These are phyloP conservation scores for Triticum dicoccoides DNA, from an alignment of 176 grass and related monocot genomes.

Conservation along the genomic window DNA sequence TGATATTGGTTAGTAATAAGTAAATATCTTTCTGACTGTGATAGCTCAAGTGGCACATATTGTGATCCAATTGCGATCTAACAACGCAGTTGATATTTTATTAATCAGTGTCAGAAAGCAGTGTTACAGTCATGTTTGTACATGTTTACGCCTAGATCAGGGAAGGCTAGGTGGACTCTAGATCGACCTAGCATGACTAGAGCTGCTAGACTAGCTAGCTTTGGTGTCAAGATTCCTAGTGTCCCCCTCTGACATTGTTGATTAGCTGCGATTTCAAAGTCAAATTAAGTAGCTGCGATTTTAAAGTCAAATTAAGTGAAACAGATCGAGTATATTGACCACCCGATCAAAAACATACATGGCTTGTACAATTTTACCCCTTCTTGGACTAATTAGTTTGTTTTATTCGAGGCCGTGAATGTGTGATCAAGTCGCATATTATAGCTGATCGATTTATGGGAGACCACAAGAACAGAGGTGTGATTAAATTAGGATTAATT, in stretches of 20 bases:
- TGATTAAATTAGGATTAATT: too few species aligned
- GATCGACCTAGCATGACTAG: conserved; percentile 20
- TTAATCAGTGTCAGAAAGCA: neutral
- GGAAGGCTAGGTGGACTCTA: neutral
- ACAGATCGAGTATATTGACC: neutral
- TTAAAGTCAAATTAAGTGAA: neutral
- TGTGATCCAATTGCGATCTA: too few species aligned
- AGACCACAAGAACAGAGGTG: too few species aligned
- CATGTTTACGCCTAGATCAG: neutral
- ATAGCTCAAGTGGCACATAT: neutral
- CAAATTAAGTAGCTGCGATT: neutral
- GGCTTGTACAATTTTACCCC: neutral
- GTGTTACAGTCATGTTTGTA: neutral
- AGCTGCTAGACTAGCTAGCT: neutral
- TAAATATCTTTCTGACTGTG: neutral
- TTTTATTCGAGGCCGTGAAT: neutral
- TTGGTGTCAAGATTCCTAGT: conserved; percentile 35
- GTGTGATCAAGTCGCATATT: neutral
- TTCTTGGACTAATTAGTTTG: neutral
- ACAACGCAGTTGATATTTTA: neutral
- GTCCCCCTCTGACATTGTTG: neutral
- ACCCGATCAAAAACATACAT: neutral
- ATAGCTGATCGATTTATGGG: neutral
- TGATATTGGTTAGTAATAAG: neutral
- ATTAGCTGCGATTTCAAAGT: neutral